Percentiles rank a stretch among this genome's conserved stretches.
phyloP scores from a whole-genome alignment of 768 basidiomycete species.

The Boletellus emodensis region DNA sequence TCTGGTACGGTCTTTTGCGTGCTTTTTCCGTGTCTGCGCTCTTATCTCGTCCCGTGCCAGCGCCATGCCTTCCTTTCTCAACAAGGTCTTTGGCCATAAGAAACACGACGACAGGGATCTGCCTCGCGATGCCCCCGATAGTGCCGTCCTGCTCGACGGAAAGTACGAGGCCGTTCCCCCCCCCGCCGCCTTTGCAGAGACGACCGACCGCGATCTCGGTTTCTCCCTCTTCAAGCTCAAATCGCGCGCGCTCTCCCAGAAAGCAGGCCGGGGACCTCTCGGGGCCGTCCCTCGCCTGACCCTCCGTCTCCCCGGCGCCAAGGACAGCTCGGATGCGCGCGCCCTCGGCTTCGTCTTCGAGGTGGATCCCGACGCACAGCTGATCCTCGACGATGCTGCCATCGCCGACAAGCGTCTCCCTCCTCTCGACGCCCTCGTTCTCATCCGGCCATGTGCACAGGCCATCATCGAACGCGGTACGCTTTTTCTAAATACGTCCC shows the following conservation, averaged over 20 bases:
- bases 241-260: conserved; percentile 36
- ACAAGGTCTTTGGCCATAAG: conserved; percentile 75
- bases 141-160: conserved; percentile 60
- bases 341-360: conserved; percentile 59
- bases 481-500: conserved; percentile 19
- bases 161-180: conserved; percentile 70
- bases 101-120: conserved; percentile 52
- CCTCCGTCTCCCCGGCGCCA: conserved; percentile 54
- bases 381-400: conserved; percentile 46
- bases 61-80: conserved; percentile 62
- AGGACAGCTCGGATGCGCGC: conserved; percentile 43
- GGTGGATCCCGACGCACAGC: conserved; percentile 47
- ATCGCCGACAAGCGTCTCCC: conserved; percentile 57
- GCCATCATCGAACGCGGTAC: conserved; percentile 62
- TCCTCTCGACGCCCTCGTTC: conserved; percentile 57
- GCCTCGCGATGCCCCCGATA: conserved; percentile 35
- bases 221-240: conserved; percentile 51
- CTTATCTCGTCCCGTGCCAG: too few relatives aligned
- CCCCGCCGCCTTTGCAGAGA: conserved; percentile 12
- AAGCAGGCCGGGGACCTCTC: conserved; percentile 34
- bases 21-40: too few relatives aligned
- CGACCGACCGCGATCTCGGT: conserved; percentile 37
- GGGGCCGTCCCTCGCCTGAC: conserved; percentile 52
- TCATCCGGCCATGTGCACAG: conserved; percentile 67
- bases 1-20: conserved; percentile 1